A percentile compares a stretch with the other conserved stretches of the same genome.
Evolutionary conservation across 208 protist species (phyloP).

Genomic region (Leishmania lainsoni): DNA sequence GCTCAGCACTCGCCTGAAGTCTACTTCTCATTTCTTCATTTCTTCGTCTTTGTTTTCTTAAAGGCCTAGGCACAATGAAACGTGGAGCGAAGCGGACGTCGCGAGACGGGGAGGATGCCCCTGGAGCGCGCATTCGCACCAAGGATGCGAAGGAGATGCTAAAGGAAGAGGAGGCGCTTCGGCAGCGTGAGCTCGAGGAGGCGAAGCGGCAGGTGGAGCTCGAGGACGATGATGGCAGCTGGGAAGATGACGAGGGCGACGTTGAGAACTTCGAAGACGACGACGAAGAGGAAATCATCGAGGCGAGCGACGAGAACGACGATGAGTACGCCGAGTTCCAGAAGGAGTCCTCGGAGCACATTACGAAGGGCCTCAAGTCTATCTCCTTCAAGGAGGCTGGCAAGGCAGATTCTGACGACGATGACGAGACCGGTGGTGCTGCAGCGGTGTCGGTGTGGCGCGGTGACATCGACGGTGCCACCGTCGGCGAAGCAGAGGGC

Average conservation of each 20-base stretch:
- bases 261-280: slow-evolving; percentile 40
- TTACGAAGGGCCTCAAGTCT: slow-evolving; percentile 48
- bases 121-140: slow-evolving; percentile 31
- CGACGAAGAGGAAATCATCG: slow-evolving; percentile 63
- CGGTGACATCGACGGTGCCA: slow-evolving; percentile 28
- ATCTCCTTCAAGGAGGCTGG: slow-evolving; percentile 57
- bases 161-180: slow-evolving; percentile 43
- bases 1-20: neutral
- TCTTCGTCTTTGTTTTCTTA: too few relatives aligned
- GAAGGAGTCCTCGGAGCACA: slow-evolving; percentile 46
- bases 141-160: slow-evolving; percentile 45
- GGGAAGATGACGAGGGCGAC: slow-evolving; percentile 38
- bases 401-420: slow-evolving; percentile 23
- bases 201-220: slow-evolving; percentile 9
- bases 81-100: slow-evolving; percentile 48
- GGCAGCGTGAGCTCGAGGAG: slow-evolving; percentile 26
- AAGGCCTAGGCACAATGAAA: slow-evolving; percentile 8
- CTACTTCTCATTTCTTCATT: neutral
- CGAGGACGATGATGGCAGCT: slow-evolving; percentile 42
- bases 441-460: slow-evolving; percentile 37
- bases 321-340: slow-evolving; percentile 84
- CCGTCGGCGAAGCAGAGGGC: slow-evolving; percentile 27
- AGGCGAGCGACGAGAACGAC: slow-evolving; percentile 61
- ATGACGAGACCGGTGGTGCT: slow-evolving; percentile 33
- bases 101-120: slow-evolving; percentile 40